Base-by-base conservation (phyloP, 108 stramenopile species). In the Fistulifera solaris region DNA sequence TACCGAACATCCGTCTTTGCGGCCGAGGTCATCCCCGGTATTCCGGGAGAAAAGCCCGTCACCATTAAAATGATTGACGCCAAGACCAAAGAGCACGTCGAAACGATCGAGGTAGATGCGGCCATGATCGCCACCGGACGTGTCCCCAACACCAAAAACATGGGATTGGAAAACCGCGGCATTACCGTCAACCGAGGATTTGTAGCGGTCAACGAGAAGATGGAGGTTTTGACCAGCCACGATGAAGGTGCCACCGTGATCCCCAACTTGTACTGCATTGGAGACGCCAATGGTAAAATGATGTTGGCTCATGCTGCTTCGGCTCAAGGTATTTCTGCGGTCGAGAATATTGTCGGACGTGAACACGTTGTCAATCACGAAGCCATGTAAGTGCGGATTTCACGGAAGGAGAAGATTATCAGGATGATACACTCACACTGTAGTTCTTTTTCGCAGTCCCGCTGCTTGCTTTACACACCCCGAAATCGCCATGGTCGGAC, bases 1-100 rank as follows among this genome's bases (percentile, higher is more conserved):
- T 96, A 86, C 71, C 76, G 95, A 48, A 89, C 87, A 27, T 83
- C 87, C 8, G 94, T 94, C 46, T 95, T 95, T 70, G 94, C 94
- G 12, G 67, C 86, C 52, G 88, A 93, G 76, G 96, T 98, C 40
- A 98, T 83, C 19, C 95, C 97, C 1, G 97, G 95, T 31, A 83
- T 94, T 54, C 92, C 77, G 1, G 97, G 97, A 40, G 87, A 82
- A 56, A 98, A 96, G 71, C 97, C 97, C 17, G 94, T 95, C 22
- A 95, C 94, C 39, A 94, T 98, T 73, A 93, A 98, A 71, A 94
- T 98, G 95, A 96, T 98, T 75, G 95, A 98, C 75, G 97, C 95
- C 58, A 74, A 87, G 48, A 98, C 97, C 28, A 98, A 98, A 62
- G 95, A 96, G 63, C 96, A 89, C 48, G 94, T 95, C 22, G 97